A percentile compares a stretch with the other conserved stretches of the same genome.
These are phyloP conservation scores for Hypoxylon subgilvum DNA, from an alignment of 495 filamentous ascomycete genomes.

Conservation along the genomic window DNA sequence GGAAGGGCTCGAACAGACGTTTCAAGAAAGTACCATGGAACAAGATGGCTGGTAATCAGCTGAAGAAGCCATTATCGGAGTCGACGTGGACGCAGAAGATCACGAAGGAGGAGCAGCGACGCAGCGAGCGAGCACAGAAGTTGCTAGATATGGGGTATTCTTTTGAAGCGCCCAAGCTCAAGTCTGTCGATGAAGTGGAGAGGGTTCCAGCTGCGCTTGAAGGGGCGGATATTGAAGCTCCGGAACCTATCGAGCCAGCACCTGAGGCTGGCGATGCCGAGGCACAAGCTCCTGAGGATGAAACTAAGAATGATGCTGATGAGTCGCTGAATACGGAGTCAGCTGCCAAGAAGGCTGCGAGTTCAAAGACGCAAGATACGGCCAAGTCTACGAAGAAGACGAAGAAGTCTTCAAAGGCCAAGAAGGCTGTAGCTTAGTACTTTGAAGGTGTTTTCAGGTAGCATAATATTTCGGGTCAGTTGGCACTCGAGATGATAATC, in stretches of 20 bases:
- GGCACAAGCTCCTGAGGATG: constrained; percentile 17
- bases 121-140: constrained; percentile 70
- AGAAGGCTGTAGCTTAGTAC: constrained; percentile 39
- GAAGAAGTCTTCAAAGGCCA: constrained; percentile 46
- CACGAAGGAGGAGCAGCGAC: constrained; percentile 69
- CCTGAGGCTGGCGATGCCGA: constrained; percentile 12
- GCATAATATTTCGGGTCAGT: neutral
- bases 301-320: constrained; percentile 7
- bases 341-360: constrained; percentile 32
- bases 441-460: constrained; percentile 11
- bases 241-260: constrained; percentile 46
- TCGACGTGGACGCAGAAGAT: constrained; percentile 78
- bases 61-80: constrained; percentile 72
- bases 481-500: neutral
- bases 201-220: constrained; percentile 34
- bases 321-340: constrained; percentile 7
- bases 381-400: constrained; percentile 42
- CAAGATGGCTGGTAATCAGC: constrained; percentile 73
- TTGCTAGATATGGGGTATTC: constrained; percentile 85
- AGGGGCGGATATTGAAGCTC: constrained; percentile 44
- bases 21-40: constrained; percentile 89
- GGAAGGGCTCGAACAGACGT: constrained; percentile 83
- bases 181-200: constrained; percentile 58
- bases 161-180: constrained; percentile 75
- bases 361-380: constrained; percentile 37